Base-by-base conservation (phyloP, 2,329 filamentous ascomycete genomes). In the Arthrinium phaeospermum region DNA sequence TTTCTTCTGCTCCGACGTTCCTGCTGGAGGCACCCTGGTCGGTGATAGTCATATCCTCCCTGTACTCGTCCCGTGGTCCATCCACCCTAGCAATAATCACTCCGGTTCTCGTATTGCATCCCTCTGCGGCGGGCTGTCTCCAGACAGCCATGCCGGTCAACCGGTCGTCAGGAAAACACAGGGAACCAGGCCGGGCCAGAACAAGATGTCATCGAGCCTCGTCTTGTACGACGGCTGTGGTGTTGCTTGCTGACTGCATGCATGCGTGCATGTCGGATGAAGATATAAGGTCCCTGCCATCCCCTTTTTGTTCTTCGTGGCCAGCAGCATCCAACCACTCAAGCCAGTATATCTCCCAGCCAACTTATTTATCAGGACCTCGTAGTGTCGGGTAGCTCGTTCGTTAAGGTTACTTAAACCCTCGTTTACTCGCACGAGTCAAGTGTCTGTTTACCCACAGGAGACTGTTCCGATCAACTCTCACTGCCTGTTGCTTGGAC, bases 381-480 rank as follows among this genome's bases (percentile, higher is more conserved):
- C n/a, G 57, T 41, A 34, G 57, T 64, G 44, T 51, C 61, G 72
- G 78, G 78, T 79, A 75, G 77, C 77, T 78, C 78, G 70, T 78
- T 80, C 79, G 78, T 74, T 80, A 79, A 79, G 76, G 76, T 80
- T 78, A 75, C 79, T 78, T 78, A 75, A 70, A 51, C 68, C 68
- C 57, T 74, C 67, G 67, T 57, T 75, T 51, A n/a, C 74, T 71
- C 69, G 68, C 47, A 41, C 71, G 27, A 69, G 16, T 47, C n/a
- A 70, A 74, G 44, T 67, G 72, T 71, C 61, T 53, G 13, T 70
- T 45, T 24, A n/a, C 68, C 37, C 19, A 70, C 64, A n/a, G 47
- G 70, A 68, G 70, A 34, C 27, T 41, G 64, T 49, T 61, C 71
- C 69, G 71, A 13, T 16, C 49, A 47, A 51, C 72, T 70, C 24